These are phyloP conservation scores for Arthrobotrys musiformis DNA, from an alignment of 2,329 filamentous ascomycete species.

Conservation along the genomic window DNA sequence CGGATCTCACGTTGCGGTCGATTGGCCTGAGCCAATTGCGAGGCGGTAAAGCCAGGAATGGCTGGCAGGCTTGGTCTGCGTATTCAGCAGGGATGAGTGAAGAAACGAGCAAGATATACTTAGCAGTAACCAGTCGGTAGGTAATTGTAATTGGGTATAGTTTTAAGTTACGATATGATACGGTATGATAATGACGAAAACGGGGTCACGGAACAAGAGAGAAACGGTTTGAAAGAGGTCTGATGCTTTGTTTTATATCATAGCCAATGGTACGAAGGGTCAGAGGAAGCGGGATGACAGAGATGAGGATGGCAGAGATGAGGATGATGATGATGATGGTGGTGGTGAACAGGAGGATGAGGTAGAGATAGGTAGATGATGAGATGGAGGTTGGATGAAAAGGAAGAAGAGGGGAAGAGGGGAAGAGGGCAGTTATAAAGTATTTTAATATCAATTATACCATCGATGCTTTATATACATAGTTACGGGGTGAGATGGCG, in stretches of 20 bases:
- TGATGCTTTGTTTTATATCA: slow-evolving; percentile 12
- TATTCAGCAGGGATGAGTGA: slow-evolving; percentile 30
- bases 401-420: slow-evolving; percentile 3
- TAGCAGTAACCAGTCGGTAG: no score
- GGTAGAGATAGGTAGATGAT: slow-evolving; percentile 14
- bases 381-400: slow-evolving; percentile 18
- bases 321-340: neutral
- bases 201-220: slow-evolving; percentile 9
- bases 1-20: slow-evolving; percentile 23
- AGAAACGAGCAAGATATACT: slow-evolving; percentile 30
- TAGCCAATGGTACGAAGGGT: slow-evolving; percentile 4
- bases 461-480: no score
- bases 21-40: slow-evolving; percentile 27
- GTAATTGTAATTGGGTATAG: neutral
- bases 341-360: slow-evolving; percentile 17
- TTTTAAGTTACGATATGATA: no score
- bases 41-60: slow-evolving; percentile 43
- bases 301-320: neutral
- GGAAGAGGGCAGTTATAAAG: neutral
- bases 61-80: slow-evolving; percentile 23
- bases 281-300: neutral
- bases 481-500: no score
- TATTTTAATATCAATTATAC: neutral
- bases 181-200: slow-evolving; percentile 15
- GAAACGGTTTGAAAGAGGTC: neutral